Conservation (phyloP, 139 green algal genomes). For the Chlamydomonas applanata region DNA sequence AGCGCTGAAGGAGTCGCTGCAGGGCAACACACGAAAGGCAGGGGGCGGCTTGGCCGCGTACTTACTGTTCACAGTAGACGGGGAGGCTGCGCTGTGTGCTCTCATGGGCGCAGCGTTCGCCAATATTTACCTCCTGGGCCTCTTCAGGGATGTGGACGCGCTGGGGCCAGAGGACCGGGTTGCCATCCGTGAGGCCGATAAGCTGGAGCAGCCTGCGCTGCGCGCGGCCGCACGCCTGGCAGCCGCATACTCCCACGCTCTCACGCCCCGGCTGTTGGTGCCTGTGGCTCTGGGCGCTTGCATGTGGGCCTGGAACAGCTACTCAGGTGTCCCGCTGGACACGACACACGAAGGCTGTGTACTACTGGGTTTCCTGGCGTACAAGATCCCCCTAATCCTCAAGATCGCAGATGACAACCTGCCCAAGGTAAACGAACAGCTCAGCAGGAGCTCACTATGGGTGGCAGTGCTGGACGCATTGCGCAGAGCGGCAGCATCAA, state of each 20-base stretch:
- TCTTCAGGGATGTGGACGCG: slow-evolving; percentile 58
- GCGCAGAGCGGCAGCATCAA: no score
- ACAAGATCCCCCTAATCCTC: slow-evolving; percentile 64
- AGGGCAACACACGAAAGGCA: slow-evolving; percentile 60
- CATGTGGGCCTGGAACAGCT: slow-evolving; percentile 14
- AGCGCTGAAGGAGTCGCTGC: slow-evolving; percentile 51
- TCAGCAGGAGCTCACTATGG: no score
- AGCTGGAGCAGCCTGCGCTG: slow-evolving; percentile 39
- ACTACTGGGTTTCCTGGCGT: slow-evolving; percentile 61
- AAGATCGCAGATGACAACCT: slow-evolving; percentile 61
- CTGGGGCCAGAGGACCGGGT: slow-evolving; percentile 41
- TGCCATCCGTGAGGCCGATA: slow-evolving; percentile 49
- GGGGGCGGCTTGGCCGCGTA: slow-evolving; percentile 56
- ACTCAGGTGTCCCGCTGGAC: slow-evolving; percentile 10
- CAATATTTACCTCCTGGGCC: slow-evolving; percentile 55
- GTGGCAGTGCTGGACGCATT: no score
- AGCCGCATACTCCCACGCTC: slow-evolving; percentile 45
- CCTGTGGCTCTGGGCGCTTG: slow-evolving; percentile 35
- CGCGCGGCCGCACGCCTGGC: slow-evolving; percentile 46
- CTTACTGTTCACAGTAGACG: slow-evolving; percentile 54
- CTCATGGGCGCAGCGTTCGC: slow-evolving; percentile 49
- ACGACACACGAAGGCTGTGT: slow-evolving; percentile 52
- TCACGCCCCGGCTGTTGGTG: slow-evolving; percentile 64
- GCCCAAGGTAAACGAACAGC: slow-evolving; percentile 38
- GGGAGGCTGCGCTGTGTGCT: slow-evolving; percentile 46